Evolutionary conservation across 805 yeast genomes (phyloP), one percentile per base, ranked within the genome.

Genomic region (Clavispora phyllophila): DNA sequence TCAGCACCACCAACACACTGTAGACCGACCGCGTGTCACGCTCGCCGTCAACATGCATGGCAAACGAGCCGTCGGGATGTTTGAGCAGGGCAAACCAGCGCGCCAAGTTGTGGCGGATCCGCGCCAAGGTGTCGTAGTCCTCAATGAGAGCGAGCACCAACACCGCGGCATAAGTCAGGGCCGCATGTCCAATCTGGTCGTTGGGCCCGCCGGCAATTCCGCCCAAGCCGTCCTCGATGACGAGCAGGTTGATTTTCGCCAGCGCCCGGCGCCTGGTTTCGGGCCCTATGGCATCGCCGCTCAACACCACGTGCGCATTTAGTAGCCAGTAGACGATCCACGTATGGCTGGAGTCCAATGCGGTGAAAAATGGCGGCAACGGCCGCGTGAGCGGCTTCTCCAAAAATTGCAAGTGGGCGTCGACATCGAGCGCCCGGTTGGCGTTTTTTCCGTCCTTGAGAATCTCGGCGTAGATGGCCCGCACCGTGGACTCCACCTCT

Each of bases 261-360:
- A 47, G 48, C 3, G 61, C 52, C 13, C 17, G 31, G 22, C 26
- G 20, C 22, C 45, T 42, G 8, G 41, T 14, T 1, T 27, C 35
- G 3, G 19, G 37, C 33, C 17, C 24, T 19, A 18, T 45, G 12
- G 44, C 37, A 13, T 39, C 34, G 2, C 50, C 50, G 12, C 45
- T 39, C 27, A 66, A 42, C 19, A 65, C 26, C 9, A 36, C 31
- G 23, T 53, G 50, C 4, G 65, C 70, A 57, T 87, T 88, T 36
- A 76, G 57, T 6, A 83, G 63, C 99, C 99, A 93, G 58, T 85
- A 91, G 1, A 86, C 45, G 55, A 91, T 65, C 98, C 98, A 93
- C 0, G 96, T 81, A 46, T 84, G 89, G n/a, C 93, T 85, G 0
- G 97, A 93, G 61, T 91, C 97, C 37, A 87, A 68, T 0, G 74